Conservation (phyloP, 2,329 filamentous ascomycete species). For the Xylaria sp. region DNA sequence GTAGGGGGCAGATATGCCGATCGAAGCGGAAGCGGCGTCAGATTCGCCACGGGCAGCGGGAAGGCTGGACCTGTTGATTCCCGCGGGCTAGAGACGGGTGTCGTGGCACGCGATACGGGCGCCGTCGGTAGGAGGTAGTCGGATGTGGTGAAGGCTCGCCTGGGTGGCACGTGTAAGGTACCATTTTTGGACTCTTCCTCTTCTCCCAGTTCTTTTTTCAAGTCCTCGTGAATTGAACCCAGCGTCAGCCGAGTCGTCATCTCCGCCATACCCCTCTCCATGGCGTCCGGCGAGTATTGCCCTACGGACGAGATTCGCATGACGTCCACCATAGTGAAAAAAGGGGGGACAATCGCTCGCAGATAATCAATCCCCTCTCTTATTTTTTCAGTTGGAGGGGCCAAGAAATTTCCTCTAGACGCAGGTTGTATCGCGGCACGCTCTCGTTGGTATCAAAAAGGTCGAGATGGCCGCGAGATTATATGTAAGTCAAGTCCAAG, state of each 20-base stretch:
- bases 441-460: slow-evolving; percentile 20
- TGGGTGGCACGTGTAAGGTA: slow-evolving; percentile 41
- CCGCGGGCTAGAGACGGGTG: slow-evolving; percentile 41
- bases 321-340: slow-evolving; percentile 48
- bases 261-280: slow-evolving; percentile 47
- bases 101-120: slow-evolving; percentile 38
- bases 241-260: slow-evolving; percentile 46
- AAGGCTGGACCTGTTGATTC: slow-evolving; percentile 42
- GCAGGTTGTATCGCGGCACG: slow-evolving; percentile 27
- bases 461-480: slow-evolving; percentile 28
- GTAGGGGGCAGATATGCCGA: slow-evolving; percentile 30
- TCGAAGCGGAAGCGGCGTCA: slow-evolving; percentile 23
- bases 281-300: slow-evolving; percentile 38
- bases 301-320: slow-evolving; percentile 45
- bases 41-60: slow-evolving; percentile 23
- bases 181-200: slow-evolving; percentile 27
- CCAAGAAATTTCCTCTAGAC: slow-evolving; percentile 15
- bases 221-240: slow-evolving; percentile 40
- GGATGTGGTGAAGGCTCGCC: slow-evolving; percentile 49
- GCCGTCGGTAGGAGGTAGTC: slow-evolving; percentile 45
- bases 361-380: slow-evolving; percentile 1
- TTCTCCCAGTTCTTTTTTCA: slow-evolving; percentile 13
- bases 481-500: slow-evolving; percentile 16
- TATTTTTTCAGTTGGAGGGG: slow-evolving; percentile 25
- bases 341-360: slow-evolving; percentile 1